A percentile compares a stretch with the other conserved stretches of the same genome.
phyloP scores from a whole-genome alignment of 352 stramenopile species.

The Elongisporangium undulatum region DNA sequence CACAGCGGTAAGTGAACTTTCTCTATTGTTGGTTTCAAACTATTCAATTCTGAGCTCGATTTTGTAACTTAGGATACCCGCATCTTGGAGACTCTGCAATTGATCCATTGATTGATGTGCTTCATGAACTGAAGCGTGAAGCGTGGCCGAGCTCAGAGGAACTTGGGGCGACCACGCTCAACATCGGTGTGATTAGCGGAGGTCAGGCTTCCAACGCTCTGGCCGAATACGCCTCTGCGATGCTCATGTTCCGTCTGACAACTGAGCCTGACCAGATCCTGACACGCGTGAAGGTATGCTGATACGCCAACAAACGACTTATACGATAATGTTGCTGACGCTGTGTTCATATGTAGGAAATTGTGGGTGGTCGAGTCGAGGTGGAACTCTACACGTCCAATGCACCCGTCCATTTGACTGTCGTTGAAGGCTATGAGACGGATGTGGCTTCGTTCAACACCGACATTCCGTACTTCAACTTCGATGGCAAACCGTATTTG shows the following conservation, averaged over 20 bases:
- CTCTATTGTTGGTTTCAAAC: background rate
- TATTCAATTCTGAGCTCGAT: constrained; percentile 4
- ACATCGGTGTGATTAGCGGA: constrained; percentile 79
- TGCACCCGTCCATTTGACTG: constrained; percentile 67
- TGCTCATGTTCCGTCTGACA: constrained; percentile 87
- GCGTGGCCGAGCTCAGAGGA: constrained; percentile 75
- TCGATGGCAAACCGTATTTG: constrained; percentile 73
- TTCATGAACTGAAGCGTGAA: constrained; percentile 79
- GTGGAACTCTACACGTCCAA: constrained; percentile 87
- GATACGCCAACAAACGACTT: background rate
- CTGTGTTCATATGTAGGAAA: constrained; percentile 23
- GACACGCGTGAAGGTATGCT: constrained; percentile 47
- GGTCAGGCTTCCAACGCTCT: constrained; percentile 81
- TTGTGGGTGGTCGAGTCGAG: constrained; percentile 49
- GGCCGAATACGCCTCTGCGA: constrained; percentile 76
- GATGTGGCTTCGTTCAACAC: constrained; percentile 87
- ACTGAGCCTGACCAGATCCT: constrained; percentile 67
- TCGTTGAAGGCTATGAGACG: constrained; percentile 82
- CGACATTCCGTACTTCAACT: constrained; percentile 87
- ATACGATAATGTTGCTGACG: background rate
- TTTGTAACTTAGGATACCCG: constrained; percentile 46
- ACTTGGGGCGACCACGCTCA: constrained; percentile 78
- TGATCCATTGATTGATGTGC: constrained; percentile 78
- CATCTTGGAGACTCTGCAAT: constrained; percentile 82
- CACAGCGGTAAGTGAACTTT: constrained; percentile 54